phyloP scores from a whole-genome alignment of 257 asterid species.

The Hygrophila difformis region DNA sequence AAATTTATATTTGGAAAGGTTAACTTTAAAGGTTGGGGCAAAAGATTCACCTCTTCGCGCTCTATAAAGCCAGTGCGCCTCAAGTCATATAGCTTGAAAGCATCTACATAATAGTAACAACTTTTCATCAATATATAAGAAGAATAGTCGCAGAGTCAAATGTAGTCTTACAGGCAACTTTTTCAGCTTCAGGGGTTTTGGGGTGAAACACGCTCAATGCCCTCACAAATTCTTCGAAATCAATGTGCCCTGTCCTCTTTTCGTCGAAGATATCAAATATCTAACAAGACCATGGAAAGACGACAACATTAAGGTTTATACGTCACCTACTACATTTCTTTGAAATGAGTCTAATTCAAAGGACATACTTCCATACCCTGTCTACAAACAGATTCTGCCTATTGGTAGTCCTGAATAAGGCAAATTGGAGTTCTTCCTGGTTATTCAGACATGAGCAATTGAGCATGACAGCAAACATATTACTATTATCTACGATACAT shows the following conservation, averaged over 20 bases:
- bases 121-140: too few relatives aligned
- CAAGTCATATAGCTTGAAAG: conserved; percentile 24
- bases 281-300: conserved; percentile 10
- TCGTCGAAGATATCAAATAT: conserved; percentile 23
- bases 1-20: too few relatives aligned
- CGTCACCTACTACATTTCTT: too few relatives aligned
- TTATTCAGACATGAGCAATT: not conserved
- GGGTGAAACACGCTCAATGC: conserved; percentile 26
- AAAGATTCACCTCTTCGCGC: conserved; percentile 18
- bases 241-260: conserved; percentile 23
- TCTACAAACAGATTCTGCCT: conserved; percentile 17
- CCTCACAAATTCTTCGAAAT: conserved; percentile 23
- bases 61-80: conserved; percentile 24
- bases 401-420: conserved; percentile 19
- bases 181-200: conserved; percentile 23
- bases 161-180: conserved; percentile 20
- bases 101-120: conserved; percentile 15
- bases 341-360: not conserved
- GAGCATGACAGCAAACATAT: too few relatives aligned
- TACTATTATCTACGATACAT: too few relatives aligned
- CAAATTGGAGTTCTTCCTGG: conserved; percentile 22
- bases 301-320: too few relatives aligned
- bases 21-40: not conserved
- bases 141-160: too few relatives aligned
- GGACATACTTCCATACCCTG: conserved; percentile 11